phyloP scores from a whole-genome alignment of 306 rosid species.

The Vigna unguiculata region DNA sequence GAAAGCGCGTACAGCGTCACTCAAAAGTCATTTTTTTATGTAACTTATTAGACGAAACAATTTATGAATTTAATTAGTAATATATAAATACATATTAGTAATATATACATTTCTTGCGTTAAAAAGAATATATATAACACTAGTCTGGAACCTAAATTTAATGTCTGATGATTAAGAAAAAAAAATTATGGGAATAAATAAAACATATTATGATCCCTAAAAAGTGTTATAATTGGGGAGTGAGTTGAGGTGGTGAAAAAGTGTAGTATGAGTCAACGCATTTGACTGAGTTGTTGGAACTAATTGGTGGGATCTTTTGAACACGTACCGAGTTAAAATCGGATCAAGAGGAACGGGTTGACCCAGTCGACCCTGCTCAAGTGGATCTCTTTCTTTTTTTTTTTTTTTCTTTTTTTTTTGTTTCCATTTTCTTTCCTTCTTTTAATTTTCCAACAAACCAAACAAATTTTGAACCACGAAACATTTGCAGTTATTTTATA shows the following conservation, averaged over 20 bases:
- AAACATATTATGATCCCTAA: no score
- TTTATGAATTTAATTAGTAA: not conserved
- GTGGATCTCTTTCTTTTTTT: not conserved
- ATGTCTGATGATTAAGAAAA: no score
- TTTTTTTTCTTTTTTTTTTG: not conserved
- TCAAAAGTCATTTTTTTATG: not conserved
- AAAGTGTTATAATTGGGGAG: no score
- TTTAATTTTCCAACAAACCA: not conserved
- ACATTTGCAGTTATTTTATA: not conserved
- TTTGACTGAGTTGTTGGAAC: conserved; percentile 26
- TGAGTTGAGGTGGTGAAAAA: not conserved
- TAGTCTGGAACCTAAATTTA: no score
- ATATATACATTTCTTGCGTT: not conserved
- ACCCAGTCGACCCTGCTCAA: not conserved
- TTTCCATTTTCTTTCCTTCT: no score
- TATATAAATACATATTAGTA: not conserved
- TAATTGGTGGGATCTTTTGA: not conserved
- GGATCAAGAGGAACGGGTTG: not conserved
- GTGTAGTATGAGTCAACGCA: not conserved
- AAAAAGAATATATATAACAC: not conserved
- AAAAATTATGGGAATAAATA: no score
- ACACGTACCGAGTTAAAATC: not conserved
- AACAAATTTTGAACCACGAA: not conserved
- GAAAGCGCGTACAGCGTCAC: not conserved
- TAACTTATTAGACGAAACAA: not conserved